These are phyloP conservation scores for Zopfochytrium polystomum DNA, from an alignment of 371 early-diverging fungal species.

Conservation along the genomic window DNA sequence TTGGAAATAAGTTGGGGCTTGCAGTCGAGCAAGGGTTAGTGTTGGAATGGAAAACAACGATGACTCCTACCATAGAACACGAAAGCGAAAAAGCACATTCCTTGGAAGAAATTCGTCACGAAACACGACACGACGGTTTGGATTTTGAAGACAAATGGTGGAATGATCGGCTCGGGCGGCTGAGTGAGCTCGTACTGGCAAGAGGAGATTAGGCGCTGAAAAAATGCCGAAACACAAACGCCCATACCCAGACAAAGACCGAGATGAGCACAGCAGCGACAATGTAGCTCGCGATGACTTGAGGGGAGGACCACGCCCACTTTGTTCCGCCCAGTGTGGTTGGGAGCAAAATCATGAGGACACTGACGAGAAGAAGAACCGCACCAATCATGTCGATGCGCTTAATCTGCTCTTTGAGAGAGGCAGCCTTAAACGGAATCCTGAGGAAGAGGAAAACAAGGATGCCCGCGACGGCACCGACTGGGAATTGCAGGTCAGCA, in stretches of 20 bases:
- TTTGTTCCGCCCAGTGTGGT: constrained; percentile 19
- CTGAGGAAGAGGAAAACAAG: constrained; percentile 50
- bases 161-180: constrained; percentile 32
- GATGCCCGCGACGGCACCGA: constrained; percentile 50
- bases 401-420: constrained; percentile 46
- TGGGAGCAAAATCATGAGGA: constrained; percentile 22
- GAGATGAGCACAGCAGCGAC: constrained; percentile 18
- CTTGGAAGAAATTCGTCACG: constrained; percentile 52
- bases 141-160: constrained; percentile 17
- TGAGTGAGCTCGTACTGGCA: constrained; percentile 17
- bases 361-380: constrained; percentile 3
- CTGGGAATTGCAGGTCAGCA: no score
- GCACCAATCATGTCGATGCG: constrained; percentile 62
- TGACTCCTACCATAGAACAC: constrained; percentile 63
- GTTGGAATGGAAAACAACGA: constrained; percentile 49
- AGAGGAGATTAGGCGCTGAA: no score
- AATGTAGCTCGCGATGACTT: constrained; percentile 58
- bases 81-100: constrained; percentile 64
- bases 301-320: constrained; percentile 40
- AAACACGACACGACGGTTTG: constrained; percentile 34
- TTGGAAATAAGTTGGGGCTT: constrained; percentile 68
- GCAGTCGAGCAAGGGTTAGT: constrained; percentile 60
- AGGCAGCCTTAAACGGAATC: constrained; percentile 7
- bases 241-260: constrained; percentile 14
- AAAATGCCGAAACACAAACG: no score